Percentiles rank a stretch among this genome's conserved stretches.
These are phyloP conservation scores for Leccinum broughii DNA, from an alignment of 768 basidiomycete species.

Conservation along the genomic window DNA sequence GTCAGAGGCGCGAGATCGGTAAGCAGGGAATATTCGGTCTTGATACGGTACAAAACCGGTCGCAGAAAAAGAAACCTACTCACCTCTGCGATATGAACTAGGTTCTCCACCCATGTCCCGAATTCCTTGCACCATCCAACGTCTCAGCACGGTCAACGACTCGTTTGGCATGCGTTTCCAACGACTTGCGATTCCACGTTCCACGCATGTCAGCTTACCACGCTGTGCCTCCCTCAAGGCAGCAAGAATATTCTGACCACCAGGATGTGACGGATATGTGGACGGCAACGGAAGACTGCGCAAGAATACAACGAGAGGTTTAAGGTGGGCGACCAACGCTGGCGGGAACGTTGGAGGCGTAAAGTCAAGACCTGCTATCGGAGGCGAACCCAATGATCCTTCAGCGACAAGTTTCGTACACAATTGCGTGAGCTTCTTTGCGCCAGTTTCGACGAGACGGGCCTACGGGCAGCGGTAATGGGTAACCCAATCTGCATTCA, in stretches of 20 bases:
- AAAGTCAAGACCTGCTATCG: conserved; percentile 58
- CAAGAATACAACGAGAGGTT: conserved; percentile 66
- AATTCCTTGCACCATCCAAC: conserved; percentile 65
- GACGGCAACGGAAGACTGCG: conserved; percentile 73
- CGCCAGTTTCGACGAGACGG: conserved; percentile 79
- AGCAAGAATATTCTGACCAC: conserved; percentile 59
- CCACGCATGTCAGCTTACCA: conserved; percentile 89
- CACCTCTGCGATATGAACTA: conserved; percentile 69
- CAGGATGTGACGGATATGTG: conserved; percentile 83
- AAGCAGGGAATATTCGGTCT: conserved; percentile 72
- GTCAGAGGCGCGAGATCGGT: conserved; percentile 63
- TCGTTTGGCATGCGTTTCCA: conserved; percentile 70
- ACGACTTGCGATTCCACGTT: conserved; percentile 70
- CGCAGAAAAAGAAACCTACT: conserved; percentile 14
- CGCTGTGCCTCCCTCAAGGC: conserved; percentile 76
- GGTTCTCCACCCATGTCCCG: conserved; percentile 64
- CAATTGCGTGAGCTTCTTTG: conserved; percentile 76
- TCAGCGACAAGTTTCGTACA: conserved; percentile 90
- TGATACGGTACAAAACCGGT: background rate
- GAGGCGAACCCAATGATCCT: conserved; percentile 75
- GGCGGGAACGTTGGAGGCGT: conserved; percentile 55
- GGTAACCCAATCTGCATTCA: background rate
- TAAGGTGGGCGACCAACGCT: conserved; percentile 50
- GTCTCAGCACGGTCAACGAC: conserved; percentile 71
- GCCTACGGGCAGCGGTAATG: conserved; percentile 38